Conservation (phyloP, 495 filamentous ascomycete genomes). For the Emericellopsis terricola region DNA sequence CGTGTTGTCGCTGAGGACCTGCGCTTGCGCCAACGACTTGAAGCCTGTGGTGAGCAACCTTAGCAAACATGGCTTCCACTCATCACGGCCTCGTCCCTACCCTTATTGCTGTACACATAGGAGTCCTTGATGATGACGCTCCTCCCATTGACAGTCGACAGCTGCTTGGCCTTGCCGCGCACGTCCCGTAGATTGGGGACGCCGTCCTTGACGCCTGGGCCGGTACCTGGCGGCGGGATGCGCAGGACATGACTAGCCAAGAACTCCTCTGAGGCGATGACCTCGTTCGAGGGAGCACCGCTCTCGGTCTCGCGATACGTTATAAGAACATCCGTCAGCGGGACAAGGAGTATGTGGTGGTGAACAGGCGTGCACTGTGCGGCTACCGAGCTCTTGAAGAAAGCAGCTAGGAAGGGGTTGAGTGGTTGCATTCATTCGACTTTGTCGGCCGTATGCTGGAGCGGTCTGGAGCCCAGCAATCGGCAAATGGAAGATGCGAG, state of each 20-base stretch:
- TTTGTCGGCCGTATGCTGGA: neutral
- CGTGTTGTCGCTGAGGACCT: conserved; percentile 68
- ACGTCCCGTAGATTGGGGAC: conserved; percentile 64
- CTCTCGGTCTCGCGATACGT: conserved; percentile 81
- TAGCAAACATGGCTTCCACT: neutral
- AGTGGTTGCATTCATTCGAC: conserved; percentile 81
- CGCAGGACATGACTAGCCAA: conserved; percentile 92
- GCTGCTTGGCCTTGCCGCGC: conserved; percentile 83
- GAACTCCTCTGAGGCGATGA: conserved; percentile 82
- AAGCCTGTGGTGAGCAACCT: conserved; percentile 41
- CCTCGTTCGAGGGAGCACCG: conserved; percentile 55
- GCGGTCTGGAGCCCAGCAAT: neutral
- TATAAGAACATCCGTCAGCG: conserved; percentile 77
- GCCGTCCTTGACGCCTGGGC: conserved; percentile 47
- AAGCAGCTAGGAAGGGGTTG: conserved; percentile 95
- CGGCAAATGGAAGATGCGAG: too few species aligned
- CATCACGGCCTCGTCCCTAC: conserved; percentile 23
- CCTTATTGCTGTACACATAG: conserved; percentile 90
- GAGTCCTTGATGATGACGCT: conserved; percentile 91
- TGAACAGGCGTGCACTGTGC: conserved; percentile 84
- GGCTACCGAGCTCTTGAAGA: conserved; percentile 89
- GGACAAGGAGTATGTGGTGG: conserved; percentile 88
- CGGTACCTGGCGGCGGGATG: conserved; percentile 42
- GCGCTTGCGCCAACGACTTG: conserved; percentile 77
- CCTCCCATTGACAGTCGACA: conserved; percentile 78